phyloP scores from a whole-genome alignment of 164 flowering plant genomes.

The Litsea cubeba region DNA sequence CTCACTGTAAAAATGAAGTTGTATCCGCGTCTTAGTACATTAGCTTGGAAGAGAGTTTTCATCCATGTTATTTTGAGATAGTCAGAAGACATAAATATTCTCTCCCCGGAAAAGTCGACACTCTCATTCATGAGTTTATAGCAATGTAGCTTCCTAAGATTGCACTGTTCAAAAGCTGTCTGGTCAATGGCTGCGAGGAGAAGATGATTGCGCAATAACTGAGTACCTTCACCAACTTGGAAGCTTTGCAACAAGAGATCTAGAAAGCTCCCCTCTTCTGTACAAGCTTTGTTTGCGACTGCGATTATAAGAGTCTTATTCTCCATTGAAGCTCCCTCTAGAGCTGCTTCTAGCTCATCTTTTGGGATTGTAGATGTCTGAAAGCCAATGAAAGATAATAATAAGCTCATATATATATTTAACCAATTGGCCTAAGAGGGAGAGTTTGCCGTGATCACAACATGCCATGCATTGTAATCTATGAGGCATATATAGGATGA shows the following conservation, averaged over 20 bases:
- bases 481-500: too few relatives aligned
- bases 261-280: conserved; percentile 47
- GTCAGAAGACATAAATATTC: conserved; percentile 59
- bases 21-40: conserved; percentile 61
- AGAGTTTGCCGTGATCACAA: too few relatives aligned
- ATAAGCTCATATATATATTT: too few relatives aligned
- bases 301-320: conserved; percentile 60
- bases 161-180: conserved; percentile 54
- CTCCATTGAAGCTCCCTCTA: conserved; percentile 32
- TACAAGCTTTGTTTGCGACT: conserved; percentile 59
- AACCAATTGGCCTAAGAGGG: too few relatives aligned
- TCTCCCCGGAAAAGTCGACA: conserved; percentile 54
- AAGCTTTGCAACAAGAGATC: conserved; percentile 65
- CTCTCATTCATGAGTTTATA: conserved; percentile 49
- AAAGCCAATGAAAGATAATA: neutral
- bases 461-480: too few relatives aligned
- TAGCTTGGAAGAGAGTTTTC: conserved; percentile 46
- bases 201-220: conserved; percentile 39
- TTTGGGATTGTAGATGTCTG: neutral
- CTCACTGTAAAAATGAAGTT: conserved; percentile 74
- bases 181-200: conserved; percentile 56
- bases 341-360: conserved; percentile 39
- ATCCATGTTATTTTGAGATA: conserved; percentile 86
- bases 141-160: conserved; percentile 43
- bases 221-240: conserved; percentile 61